Percentiles rank a stretch among this genome's conserved stretches.
These are phyloP conservation scores for Phytophthora syringae DNA, from an alignment of 352 stramenopile species.

Conservation along the genomic window DNA sequence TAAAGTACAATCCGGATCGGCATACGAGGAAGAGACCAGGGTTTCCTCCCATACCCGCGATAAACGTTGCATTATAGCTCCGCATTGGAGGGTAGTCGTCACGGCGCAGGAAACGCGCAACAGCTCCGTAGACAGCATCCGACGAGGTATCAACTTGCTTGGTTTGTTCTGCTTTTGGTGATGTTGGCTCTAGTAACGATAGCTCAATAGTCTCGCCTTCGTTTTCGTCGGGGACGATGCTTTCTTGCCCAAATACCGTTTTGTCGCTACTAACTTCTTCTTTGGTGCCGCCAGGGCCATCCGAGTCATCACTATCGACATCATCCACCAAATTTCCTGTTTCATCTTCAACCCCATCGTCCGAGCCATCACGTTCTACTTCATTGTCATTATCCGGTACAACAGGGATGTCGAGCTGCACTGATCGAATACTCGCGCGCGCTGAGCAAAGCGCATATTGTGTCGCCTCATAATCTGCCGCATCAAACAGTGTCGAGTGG, in stretches of 20 bases:
- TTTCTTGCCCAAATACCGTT: not conserved
- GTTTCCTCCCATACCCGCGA: constrained; percentile 66
- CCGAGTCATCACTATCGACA: constrained; percentile 44
- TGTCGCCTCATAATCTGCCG: constrained; percentile 60
- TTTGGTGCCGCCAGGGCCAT: constrained; percentile 25
- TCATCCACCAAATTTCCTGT: constrained; percentile 9
- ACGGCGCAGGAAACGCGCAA: constrained; percentile 66
- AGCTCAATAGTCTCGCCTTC: not conserved
- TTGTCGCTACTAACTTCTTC: not conserved
- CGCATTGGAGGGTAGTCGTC: constrained; percentile 70
- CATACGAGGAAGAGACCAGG: constrained; percentile 66
- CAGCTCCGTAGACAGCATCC: constrained; percentile 60
- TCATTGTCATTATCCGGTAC: not conserved
- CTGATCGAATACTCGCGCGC: constrained; percentile 2
- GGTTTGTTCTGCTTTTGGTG: constrained; percentile 18
- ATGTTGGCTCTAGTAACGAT: constrained; percentile 15
- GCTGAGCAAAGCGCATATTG: constrained; percentile 42
- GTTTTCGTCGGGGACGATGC: not conserved
- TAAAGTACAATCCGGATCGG: constrained; percentile 65
- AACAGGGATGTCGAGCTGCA: not conserved
- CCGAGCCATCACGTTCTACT: constrained; percentile 12
- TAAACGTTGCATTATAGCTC: constrained; percentile 65
- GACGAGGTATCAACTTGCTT: constrained; percentile 53
- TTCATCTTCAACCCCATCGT: constrained; percentile 36
- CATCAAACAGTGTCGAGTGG: constrained; percentile 53